Evolutionary conservation across 1,284 basidiomycete species (phyloP), one percentile per base, ranked within the genome.

Genomic region (Cystobasidium sp.): DNA sequence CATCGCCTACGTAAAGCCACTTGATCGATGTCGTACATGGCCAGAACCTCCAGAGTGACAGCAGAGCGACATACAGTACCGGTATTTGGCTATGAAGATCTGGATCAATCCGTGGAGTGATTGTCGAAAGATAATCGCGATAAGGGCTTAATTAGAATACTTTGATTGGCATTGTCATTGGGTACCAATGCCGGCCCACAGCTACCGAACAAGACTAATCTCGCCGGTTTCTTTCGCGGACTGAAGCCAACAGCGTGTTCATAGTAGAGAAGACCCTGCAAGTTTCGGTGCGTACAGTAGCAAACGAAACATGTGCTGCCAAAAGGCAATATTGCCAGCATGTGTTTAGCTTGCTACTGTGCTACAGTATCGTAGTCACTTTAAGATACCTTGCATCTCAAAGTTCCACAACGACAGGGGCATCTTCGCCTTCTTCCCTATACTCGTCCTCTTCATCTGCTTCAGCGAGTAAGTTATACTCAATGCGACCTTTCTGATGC

Each of bases 341-440:
- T 31, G 31, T n/a, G 31, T 5, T 31, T 31, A 2, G 31, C 31
- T 5, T 31, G 31, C 31, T 31, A 31, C 31, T 31, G 1, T 31
- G 31, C 31, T 31, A 31, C 31, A 31, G 1, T 20, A 18, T 8
- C 7, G 24, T 58, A n/a, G 31, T 31, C 24, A 37, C 24, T 37
- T 1, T 1, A n/a, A 14, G 14, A 3, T 2, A 49, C 46, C 46
- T 41, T 51, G 20, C 47, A 9, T 12, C 44, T 52, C 58, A 73
- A 16, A 65, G 59, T 37, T 79, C 79, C 5, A 80, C 75, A 41
- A 80, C 75, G 7, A 77, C 76, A 31, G 79, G 79, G 18, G 79
- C 79, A 41, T 80, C 78, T 56, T 80, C 79, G 0, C 79, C 79
- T 49, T 79, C 78, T 56, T 80, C 79, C 9, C 76, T 58, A n/a